Evolutionary conservation across 2,329 filamentous ascomycete species (phyloP), one percentile per base, ranked within the genome.

Genomic region (Elsinoe necatrix): DNA sequence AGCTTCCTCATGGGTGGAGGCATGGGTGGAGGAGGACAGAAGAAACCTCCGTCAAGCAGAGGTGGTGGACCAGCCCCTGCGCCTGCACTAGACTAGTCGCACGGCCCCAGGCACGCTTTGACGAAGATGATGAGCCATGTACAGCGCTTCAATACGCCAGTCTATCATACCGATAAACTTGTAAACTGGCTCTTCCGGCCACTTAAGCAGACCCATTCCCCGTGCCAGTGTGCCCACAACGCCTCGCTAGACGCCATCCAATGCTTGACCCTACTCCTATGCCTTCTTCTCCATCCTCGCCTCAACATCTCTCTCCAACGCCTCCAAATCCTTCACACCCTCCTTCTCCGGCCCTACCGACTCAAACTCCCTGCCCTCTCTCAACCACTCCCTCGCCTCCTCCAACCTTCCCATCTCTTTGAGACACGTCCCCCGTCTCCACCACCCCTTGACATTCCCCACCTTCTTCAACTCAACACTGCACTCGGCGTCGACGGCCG

Each of bases 401-500:
- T 87, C 83, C 66, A 88, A 73, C 59, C 92, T 73, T 1, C 87
- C 86, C 93, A 97, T 97, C 81, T 98, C 93, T 62, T 86, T 73
- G 67, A 97, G 72, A 68, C 89, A 95, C 74, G 83, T 84, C 8
- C 88, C 93, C 60, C 88, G 78, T 60, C 93, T 79, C 85, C 89
- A 96, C 89, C 92, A 97, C 0, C 85, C 91, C 81, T 97, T 97
- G 1, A 88, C 84, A 71, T 98, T 97, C 37, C 86, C 90, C 41
- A 85, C 80, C 62, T 84, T 81, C 78, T 92, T 91, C 61, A 89
- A 84, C 77, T 95, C 91, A 42, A 95, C 86, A 69, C 88, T 93
- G 27, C 84, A 81, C 75, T 95, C 86, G 3, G 90, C 91, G 72
- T 98, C 93, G 4, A 89, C 79, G n/a, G 86, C 81, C 4, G 83